Conservation (phyloP, 179 eudicot species). For the Silene noctiflora region DNA sequence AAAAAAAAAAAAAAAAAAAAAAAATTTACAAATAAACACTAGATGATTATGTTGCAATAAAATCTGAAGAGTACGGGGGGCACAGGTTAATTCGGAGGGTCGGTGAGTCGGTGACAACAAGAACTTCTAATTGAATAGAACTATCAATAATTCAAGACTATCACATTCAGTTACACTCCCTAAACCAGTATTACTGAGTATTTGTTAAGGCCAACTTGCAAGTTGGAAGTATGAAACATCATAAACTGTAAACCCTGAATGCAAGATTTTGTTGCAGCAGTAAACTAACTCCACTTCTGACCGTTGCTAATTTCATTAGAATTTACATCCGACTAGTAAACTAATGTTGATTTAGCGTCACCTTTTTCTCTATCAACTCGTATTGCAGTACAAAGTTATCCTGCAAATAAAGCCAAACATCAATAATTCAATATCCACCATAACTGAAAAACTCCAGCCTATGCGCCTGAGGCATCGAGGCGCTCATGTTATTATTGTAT, state of each 20-base stretch:
- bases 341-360: slow-evolving; percentile 40
- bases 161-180: slow-evolving; percentile 12
- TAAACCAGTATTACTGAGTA: not conserved
- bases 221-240: not conserved
- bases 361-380: slow-evolving; percentile 57
- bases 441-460: not conserved
- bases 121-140: not conserved
- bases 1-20: too few relatives aligned
- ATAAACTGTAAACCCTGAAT: not conserved
- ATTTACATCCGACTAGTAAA: slow-evolving; percentile 27
- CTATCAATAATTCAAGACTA: not conserved
- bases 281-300: slow-evolving; percentile 20
- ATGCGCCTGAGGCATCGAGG: not conserved
- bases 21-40: too few relatives aligned
- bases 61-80: too few relatives aligned
- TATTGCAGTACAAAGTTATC: slow-evolving; percentile 59
- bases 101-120: not conserved
- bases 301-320: slow-evolving; percentile 17
- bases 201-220: not conserved
- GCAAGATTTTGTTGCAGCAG: slow-evolving; percentile 11
- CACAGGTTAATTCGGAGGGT: too few relatives aligned
- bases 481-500: too few relatives aligned
- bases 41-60: too few relatives aligned
- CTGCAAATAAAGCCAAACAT: slow-evolving; percentile 34
- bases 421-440: not conserved